Conservation (phyloP, 2,329 filamentous ascomycete species). For the Hypomyces perniciosus region DNA sequence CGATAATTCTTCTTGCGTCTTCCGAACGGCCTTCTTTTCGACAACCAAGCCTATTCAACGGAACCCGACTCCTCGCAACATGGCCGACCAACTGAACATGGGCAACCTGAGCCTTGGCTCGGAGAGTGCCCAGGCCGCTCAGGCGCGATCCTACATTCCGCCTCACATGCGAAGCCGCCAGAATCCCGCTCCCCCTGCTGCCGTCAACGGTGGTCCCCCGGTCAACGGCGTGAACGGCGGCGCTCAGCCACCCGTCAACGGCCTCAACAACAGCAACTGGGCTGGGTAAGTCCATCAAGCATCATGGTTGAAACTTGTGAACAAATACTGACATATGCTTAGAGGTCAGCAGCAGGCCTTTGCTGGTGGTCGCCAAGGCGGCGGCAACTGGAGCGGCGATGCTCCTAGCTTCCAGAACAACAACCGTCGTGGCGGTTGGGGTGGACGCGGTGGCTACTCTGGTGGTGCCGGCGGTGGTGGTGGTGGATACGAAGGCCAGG, state of each 20-base stretch:
- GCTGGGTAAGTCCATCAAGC: slow-evolving; percentile 31
- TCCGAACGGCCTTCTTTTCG: background rate
- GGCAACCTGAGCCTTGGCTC: slow-evolving; percentile 60
- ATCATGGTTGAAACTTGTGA: background rate
- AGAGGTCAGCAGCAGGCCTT: too few relatives aligned
- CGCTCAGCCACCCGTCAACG: slow-evolving; percentile 14
- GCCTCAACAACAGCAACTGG: slow-evolving; percentile 30
- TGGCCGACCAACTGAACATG: slow-evolving; percentile 84
- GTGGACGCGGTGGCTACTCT: slow-evolving; percentile 31
- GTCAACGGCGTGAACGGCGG: slow-evolving; percentile 11
- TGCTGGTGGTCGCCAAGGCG: slow-evolving; percentile 8
- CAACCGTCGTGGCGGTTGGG: slow-evolving; percentile 29
- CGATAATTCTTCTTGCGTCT: slow-evolving; percentile 6
- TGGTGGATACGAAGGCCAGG: slow-evolving; percentile 32
- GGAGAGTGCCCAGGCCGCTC: slow-evolving; percentile 28
- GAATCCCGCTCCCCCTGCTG: slow-evolving; percentile 28
- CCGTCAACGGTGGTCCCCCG: slow-evolving; percentile 32
- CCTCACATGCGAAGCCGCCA: slow-evolving; percentile 68
- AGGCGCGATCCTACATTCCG: slow-evolving; percentile 69
- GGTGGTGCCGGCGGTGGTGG: slow-evolving; percentile 23
- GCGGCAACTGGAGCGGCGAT: slow-evolving; percentile 10
- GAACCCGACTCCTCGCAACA: slow-evolving; percentile 40
- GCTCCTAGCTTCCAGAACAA: slow-evolving; percentile 19
- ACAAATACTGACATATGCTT: too few relatives aligned
- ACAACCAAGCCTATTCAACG: slow-evolving; percentile 14